phyloP scores from a whole-genome alignment of 2,329 filamentous ascomycete species.

The Exophiala xenobiotica region DNA sequence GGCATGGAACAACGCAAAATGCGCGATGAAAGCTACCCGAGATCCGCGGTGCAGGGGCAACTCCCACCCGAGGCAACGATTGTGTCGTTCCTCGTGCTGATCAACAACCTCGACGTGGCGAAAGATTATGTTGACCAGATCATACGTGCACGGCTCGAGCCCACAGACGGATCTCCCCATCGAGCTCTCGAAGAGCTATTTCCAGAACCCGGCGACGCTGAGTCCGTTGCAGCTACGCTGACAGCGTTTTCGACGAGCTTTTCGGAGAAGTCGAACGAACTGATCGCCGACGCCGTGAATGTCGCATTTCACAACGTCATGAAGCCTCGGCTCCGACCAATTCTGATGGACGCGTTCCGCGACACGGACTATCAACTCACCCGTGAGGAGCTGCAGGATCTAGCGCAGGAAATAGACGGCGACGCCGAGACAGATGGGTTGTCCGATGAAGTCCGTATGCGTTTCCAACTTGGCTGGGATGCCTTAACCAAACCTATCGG shows the following conservation, averaged over 20 bases:
- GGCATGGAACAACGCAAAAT: constrained; percentile 98
- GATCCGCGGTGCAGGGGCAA: constrained; percentile 71
- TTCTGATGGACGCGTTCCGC: constrained; percentile 84
- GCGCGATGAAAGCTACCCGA: constrained; percentile 92
- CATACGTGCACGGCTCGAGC: constrained; percentile 64
- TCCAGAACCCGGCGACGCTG: constrained; percentile 74
- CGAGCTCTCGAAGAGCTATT: constrained; percentile 53
- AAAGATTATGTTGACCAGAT: constrained; percentile 90
- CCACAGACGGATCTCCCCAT: constrained; percentile 43
- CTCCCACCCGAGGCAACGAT: constrained; percentile 86
- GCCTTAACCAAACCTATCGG: constrained; percentile 79
- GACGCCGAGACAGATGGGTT: constrained; percentile 34
- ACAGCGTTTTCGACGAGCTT: constrained; percentile 68
- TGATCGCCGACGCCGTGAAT: constrained; percentile 78
- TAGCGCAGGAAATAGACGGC: constrained; percentile 35
- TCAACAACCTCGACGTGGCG: constrained; percentile 92
- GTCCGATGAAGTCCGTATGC: constrained; percentile 68
- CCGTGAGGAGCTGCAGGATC: constrained; percentile 39
- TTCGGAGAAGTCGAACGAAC: constrained; percentile 72
- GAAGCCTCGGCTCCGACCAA: constrained; percentile 77
- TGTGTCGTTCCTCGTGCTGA: constrained; percentile 83
- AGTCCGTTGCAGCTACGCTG: constrained; percentile 62
- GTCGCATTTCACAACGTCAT: constrained; percentile 87
- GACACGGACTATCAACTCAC: constrained; percentile 81
- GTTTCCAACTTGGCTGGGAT: constrained; percentile 85